Base-by-base conservation (phyloP, 1,284 basidiomycete genomes). In the Malassezia nana region DNA sequence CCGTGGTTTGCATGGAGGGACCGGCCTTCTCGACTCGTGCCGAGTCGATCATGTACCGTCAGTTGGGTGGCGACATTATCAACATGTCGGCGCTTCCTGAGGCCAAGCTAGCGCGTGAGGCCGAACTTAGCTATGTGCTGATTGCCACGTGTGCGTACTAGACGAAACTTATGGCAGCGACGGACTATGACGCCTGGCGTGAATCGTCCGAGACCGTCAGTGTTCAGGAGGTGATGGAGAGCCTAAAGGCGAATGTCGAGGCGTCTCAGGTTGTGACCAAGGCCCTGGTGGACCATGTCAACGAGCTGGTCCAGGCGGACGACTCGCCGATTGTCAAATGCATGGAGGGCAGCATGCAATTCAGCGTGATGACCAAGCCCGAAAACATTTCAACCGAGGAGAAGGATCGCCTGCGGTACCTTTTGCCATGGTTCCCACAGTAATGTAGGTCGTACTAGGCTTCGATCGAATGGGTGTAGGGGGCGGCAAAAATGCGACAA, bases 1-100 rank as follows among this genome's bases (percentile, higher is more conserved):
- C 83, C 9, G 83, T 94, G 50, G 84, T 98, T 38, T 92, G 89
- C 74, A 98, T 98, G 90, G 92, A 98, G 73, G 92, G 92, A 3
- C 89, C 88, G 24, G 85, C 89, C 77, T 92, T 87, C 76, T 78
- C 87, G 50, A 98, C 92, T 4, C 80, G 92, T 31, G 94, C 92
- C 18, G 92, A 98, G 80, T 89, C 86, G 67, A 70, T 82, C 66
- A 92, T 96, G 89, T 95, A 96, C 76, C 81, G 90, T 33, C 79
- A 81, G 50, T 90, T 86, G 84, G 91, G 90, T 12, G 92, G 63
- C 20, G 70, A 72, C 48, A 69, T 72, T 16, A 72, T 72, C 65
- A 74, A 75, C 62, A 90, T 95, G 91, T 91, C 86, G 55, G 87
- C 87, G 43, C 78, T 98, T 30, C 92, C 92, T 2, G 92, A 98